A percentile compares a stretch with the other conserved stretches of the same genome.
phyloP scores from a whole-genome alignment of 129 eudicot species.

The Scalesia atractyloides region DNA sequence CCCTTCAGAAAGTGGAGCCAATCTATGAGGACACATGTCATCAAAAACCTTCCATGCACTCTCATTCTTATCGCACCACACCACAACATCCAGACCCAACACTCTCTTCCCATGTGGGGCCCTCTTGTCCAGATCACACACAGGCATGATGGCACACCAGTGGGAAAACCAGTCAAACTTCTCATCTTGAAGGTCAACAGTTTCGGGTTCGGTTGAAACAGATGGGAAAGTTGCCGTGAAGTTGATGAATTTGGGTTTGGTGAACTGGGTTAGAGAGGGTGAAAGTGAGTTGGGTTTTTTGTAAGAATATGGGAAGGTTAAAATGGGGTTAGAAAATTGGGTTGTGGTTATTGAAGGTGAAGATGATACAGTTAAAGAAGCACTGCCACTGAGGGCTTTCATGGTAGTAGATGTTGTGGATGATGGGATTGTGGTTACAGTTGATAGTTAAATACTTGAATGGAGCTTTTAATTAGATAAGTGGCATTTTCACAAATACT shows the following conservation, averaged over 20 bases:
- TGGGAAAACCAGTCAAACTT: slow-evolving; percentile 73
- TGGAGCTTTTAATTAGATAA: too few relatives aligned
- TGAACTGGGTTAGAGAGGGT: slow-evolving; percentile 13
- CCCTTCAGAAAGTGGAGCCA: slow-evolving; percentile 86
- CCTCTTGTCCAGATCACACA: slow-evolving; percentile 38
- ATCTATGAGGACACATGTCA: slow-evolving; percentile 80
- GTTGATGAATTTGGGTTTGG: slow-evolving; percentile 34
- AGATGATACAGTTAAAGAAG: slow-evolving; percentile 37
- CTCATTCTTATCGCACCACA: slow-evolving; percentile 83
- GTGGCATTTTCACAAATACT: too few relatives aligned
- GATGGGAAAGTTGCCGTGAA: slow-evolving; percentile 43
- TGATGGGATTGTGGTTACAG: too few relatives aligned
- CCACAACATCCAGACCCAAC: slow-evolving; percentile 73
- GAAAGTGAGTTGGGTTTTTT: slow-evolving; percentile 23
- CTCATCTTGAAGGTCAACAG: slow-evolving; percentile 35
- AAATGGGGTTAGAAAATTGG: slow-evolving; percentile 34
- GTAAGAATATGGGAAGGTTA: slow-evolving; percentile 7
- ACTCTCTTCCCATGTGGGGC: slow-evolving; percentile 71
- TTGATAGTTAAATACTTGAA: too few relatives aligned
- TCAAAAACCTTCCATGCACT: slow-evolving; percentile 81
- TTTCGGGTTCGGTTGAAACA: slow-evolving; percentile 33
- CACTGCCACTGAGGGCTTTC: slow-evolving; percentile 42
- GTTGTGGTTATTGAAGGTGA: slow-evolving; percentile 32
- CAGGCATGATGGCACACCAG: slow-evolving; percentile 77
- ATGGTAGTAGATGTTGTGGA: slow-evolving; percentile 27